Conservation (phyloP, 495 filamentous ascomycete species). For the Lineolata rhizophorae region DNA sequence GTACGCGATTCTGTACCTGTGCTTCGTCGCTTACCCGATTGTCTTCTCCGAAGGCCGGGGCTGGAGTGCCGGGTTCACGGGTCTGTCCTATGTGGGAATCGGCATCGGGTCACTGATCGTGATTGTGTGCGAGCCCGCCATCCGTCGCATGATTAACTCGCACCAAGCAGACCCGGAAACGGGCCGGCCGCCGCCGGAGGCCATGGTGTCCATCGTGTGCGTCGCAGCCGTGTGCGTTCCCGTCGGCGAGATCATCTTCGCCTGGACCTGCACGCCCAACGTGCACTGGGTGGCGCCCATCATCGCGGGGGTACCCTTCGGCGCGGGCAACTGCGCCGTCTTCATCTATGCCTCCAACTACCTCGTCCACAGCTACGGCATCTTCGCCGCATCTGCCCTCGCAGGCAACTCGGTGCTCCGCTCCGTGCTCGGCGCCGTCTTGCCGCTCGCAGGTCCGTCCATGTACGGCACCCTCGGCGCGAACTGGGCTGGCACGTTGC, state of each 20-base stretch:
- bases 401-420: conserved; percentile 56
- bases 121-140: conserved; percentile 45
- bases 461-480: conserved; percentile 52
- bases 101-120: conserved; percentile 49
- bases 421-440: conserved; percentile 40
- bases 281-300: conserved; percentile 62
- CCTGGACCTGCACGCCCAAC: conserved; percentile 52
- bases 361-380: conserved; percentile 52
- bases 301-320: conserved; percentile 57
- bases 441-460: conserved; percentile 50
- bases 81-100: conserved; percentile 66
- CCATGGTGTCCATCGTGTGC: conserved; percentile 48
- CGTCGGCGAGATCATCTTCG: conserved; percentile 54
- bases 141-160: conserved; percentile 47
- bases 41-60: conserved; percentile 50
- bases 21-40: conserved; percentile 70
- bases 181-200: conserved; percentile 45
- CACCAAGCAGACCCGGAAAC: conserved; percentile 48
- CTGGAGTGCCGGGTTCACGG: conserved; percentile 50
- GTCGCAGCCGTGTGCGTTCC: conserved; percentile 47
- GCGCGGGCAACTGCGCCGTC: conserved; percentile 48
- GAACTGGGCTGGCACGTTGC: conserved; percentile 57
- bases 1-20: conserved; percentile 54
- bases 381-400: conserved; percentile 55
- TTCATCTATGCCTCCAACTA: conserved; percentile 73